These are phyloP conservation scores for Microthyrium microscopicum DNA, from an alignment of 2,329 filamentous ascomycete species.

Conservation along the genomic window DNA sequence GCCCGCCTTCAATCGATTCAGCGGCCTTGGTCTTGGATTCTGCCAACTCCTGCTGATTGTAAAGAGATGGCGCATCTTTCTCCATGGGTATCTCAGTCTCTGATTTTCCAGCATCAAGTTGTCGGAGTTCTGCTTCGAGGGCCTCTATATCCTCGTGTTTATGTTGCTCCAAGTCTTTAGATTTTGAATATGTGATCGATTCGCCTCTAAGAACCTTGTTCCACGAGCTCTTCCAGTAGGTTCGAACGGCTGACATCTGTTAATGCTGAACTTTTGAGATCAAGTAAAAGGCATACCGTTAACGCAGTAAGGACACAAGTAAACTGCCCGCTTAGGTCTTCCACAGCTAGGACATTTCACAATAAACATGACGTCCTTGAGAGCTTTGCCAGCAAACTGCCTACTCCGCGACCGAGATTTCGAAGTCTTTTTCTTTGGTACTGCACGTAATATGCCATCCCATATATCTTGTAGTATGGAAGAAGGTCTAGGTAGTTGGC, in stretches of 20 bases:
- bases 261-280: too few relatives aligned
- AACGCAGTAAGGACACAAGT: slow-evolving; percentile 76
- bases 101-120: too few relatives aligned
- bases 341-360: slow-evolving; percentile 87
- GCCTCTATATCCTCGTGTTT: too few relatives aligned
- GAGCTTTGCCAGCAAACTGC: slow-evolving; percentile 86
- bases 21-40: too few relatives aligned
- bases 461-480: slow-evolving; percentile 65
- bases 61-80: too few relatives aligned
- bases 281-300: slow-evolving; percentile 45
- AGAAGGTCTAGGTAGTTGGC: slow-evolving; percentile 19
- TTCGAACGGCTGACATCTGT: slow-evolving; percentile 6
- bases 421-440: slow-evolving; percentile 97
- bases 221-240: slow-evolving; percentile 3
- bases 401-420: slow-evolving; percentile 88
- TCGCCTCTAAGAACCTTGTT: too few relatives aligned
- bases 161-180: too few relatives aligned
- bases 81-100: too few relatives aligned
- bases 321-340: slow-evolving; percentile 70
- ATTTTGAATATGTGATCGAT: too few relatives aligned
- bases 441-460: slow-evolving; percentile 81
- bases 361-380: slow-evolving; percentile 76
- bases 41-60: too few relatives aligned
- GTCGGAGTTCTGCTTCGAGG: too few relatives aligned
- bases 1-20: too few relatives aligned